Evolutionary conservation across 2,329 filamentous ascomycete species (phyloP), one percentile per base, ranked within the genome.

Genomic region (Pleomassaria siparia): DNA sequence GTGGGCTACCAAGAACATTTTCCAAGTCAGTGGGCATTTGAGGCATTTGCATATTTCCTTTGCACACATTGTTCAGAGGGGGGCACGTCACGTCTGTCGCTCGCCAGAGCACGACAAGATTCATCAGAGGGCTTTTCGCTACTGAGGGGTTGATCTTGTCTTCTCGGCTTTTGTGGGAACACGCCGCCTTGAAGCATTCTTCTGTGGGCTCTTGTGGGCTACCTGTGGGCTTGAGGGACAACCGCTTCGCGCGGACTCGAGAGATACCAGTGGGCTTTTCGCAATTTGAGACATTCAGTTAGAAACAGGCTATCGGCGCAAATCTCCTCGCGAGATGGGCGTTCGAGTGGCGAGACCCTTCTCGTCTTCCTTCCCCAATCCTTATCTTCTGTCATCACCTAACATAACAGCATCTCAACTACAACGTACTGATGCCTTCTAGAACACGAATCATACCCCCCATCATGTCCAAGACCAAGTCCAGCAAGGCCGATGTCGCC

Each of bases 91-190:
- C 49, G 54, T 63, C 62, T 59, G 63, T 68, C 63, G 69, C 66
- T 69, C 65, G 56, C 53, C 44, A 61, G 59, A 60, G 63, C 62
- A 62, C 55, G 56, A 60, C 62, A 63, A 64, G 61, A 67, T 67
- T 53, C 62, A 69, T 52, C 62, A 69, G 65, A 67, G 63, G 63
- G 67, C 67, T 66, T 66, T 65, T 62, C 57, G 64, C 63, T 66
- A 67, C 63, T 70, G 69, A 70, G 67, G 69, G 64, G 67, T 66
- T 60, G 57, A 58, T 69, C 56, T 71, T 69, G 69, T 66, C 61
- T 71, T 73, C 73, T 74, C 67, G 74, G 75, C 74, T 53, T 66
- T 74, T 79, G 76, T 77, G 76, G 76, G 75, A 77, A 78, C 76
- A 76, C 76, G 54, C 50, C 56, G 75, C 76, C 76, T 73, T 69